Base-by-base conservation (phyloP, 768 basidiomycete species). In the Lyophyllum atratum region DNA sequence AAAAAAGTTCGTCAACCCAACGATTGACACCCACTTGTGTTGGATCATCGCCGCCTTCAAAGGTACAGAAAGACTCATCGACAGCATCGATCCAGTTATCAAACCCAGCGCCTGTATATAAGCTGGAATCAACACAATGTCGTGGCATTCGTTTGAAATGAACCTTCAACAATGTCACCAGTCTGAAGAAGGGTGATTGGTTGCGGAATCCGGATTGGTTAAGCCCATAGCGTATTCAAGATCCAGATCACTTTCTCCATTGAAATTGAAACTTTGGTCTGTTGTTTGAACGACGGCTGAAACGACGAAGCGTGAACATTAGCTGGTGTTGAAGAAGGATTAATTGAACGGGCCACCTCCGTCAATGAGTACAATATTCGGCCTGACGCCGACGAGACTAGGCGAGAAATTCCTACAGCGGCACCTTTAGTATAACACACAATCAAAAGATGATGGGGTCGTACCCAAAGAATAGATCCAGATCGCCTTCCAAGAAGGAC, bases 231-330 rank as follows among this genome's bases (percentile, higher is more conserved):
- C 77, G 53, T 83, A 85, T 68, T 85, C 68, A 9, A 86, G 72
- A 67, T 86, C 85, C 17, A 86, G 74, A 59, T 84, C 74, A 21
- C 82, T 80, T 64, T 86, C 84, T 48, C 78, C 83, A 59, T 83
- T 84, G 65, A 73, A 73, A 19, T 71, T 61, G 61, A 83, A 81
- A 44, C 77, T 72, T 59, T 70, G 65, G 37, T 74, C 48, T 4
- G 54, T 55, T 5, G 76, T 77, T 64, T 84, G 83, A 4, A 77
- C 72, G 26, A 78, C 70, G 26, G 81, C 80, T 80, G 21, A 12
- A 11, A 49, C 19, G 52, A 40, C 24, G 9, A 9, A 22, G 6
- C 25, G n/a, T 24, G 46, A 39, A 15, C 34, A 15, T 37, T 7
- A 9, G 34, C 12, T 12, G 17, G n/a, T n/a, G n/a, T n/a, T n/a